A percentile compares a stretch with the other conserved stretches of the same genome.
Conservation (phyloP, 495 filamentous ascomycete genomes). For the Parmelia sp. region DNA sequence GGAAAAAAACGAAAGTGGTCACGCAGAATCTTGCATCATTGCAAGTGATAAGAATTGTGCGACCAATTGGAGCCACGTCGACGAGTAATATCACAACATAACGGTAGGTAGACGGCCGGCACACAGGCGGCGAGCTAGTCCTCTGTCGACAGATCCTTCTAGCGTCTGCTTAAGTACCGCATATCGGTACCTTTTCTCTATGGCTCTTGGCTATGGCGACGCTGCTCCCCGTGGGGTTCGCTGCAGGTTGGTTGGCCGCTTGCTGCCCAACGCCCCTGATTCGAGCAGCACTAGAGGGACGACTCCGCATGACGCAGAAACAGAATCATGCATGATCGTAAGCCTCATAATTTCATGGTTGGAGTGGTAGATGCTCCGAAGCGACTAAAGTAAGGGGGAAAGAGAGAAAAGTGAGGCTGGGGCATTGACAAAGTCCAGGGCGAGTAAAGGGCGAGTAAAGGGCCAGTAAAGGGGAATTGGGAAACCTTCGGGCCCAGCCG, state of each 20-base stretch:
- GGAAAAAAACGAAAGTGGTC: not conserved
- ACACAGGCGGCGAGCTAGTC: not conserved
- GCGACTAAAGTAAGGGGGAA: not conserved
- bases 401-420: slow-evolving; percentile 2
- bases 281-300: slow-evolving; percentile 12
- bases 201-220: slow-evolving; percentile 6
- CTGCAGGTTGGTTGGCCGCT: slow-evolving; percentile 10
- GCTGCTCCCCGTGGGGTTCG: slow-evolving; percentile 10
- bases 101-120: slow-evolving; percentile 5
- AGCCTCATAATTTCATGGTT: not conserved
- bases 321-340: slow-evolving; percentile 6
- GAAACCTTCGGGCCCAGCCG: slow-evolving; percentile 5
- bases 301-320: not conserved
- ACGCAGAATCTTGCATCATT: slow-evolving; percentile 9
- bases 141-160: slow-evolving; percentile 5
- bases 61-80: slow-evolving; percentile 26
- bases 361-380: not conserved
- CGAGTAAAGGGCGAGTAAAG: not conserved
- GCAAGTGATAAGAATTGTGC: slow-evolving; percentile 11
- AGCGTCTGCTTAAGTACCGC: slow-evolving; percentile 4
- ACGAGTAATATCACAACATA: slow-evolving; percentile 10
- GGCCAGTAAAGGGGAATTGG: not conserved
- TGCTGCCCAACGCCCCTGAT: slow-evolving; percentile 21
- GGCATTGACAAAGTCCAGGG: not conserved
- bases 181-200: slow-evolving; percentile 3